Percentiles rank a stretch among this genome's conserved stretches.
Conservation (phyloP, 495 filamentous ascomycete genomes). For the Glarea lozoyensis region DNA sequence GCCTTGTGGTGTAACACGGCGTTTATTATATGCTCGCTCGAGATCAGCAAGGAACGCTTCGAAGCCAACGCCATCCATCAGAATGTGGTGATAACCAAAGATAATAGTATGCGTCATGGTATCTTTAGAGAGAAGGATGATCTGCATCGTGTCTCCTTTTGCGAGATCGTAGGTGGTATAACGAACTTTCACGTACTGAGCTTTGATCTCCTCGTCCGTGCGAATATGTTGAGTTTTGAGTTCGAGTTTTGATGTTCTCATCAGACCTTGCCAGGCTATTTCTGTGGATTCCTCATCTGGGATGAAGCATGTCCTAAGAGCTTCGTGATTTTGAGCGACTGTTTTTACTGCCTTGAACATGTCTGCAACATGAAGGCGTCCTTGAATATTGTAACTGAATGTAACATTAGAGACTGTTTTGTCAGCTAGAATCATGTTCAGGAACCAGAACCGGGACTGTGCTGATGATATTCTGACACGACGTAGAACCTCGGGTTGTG, state of each 20-base stretch:
- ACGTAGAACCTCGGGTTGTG: neutral
- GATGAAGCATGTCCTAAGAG: neutral
- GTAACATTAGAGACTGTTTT: constrained; percentile 2
- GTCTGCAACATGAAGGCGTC: neutral
- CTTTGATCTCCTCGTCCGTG: neutral
- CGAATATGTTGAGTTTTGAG: neutral
- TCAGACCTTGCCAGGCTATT: neutral
- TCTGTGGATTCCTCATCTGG: neutral
- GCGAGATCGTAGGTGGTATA: neutral
- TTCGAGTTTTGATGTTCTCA: neutral
- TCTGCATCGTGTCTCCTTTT: neutral
- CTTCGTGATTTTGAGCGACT: neutral
- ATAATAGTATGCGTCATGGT: constrained; percentile 8
- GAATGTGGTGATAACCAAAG: constrained; percentile 31
- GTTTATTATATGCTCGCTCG: constrained; percentile 26
- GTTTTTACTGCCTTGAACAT: neutral
- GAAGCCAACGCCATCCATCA: constrained; percentile 36
- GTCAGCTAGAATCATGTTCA: constrained; percentile 20
- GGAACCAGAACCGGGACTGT: constrained; percentile 41
- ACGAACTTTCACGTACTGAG: neutral
- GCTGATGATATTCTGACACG: constrained; percentile 25
- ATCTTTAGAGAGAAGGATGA: constrained; percentile 4
- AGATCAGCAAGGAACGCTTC: constrained; percentile 28
- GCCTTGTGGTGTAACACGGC: constrained; percentile 1
- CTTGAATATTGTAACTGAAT: neutral